These are phyloP conservation scores for Solanum rostratum DNA, from an alignment of 257 asterid species.

Conservation along the genomic window DNA sequence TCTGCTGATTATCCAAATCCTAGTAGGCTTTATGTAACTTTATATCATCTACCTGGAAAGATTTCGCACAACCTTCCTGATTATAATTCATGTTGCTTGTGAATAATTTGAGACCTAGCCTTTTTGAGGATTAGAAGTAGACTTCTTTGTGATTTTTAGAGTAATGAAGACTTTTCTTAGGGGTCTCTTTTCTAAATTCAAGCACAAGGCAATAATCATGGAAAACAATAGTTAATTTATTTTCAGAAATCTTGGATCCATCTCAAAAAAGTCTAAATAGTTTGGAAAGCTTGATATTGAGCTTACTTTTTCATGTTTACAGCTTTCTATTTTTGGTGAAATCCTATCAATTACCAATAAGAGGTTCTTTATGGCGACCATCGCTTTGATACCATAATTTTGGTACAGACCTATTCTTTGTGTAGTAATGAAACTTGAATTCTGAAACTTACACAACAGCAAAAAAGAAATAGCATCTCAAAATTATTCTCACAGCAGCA, in stretches of 20 bases:
- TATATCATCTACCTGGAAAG: not conserved
- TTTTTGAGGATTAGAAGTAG: not conserved
- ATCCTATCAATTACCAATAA: not conserved
- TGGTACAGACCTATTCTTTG: not conserved
- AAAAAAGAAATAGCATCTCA: not conserved
- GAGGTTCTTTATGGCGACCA: not conserved
- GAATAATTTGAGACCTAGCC: not conserved
- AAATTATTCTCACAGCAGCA: not conserved
- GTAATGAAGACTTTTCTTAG: not conserved
- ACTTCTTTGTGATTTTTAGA: not conserved
- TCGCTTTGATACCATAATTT: not conserved
- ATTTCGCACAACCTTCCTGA: not conserved
- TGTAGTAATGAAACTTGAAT: not conserved
- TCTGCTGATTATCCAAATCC: not conserved
- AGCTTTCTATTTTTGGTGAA: not conserved
- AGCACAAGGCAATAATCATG: not conserved
- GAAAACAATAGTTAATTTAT: not conserved
- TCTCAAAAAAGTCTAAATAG: not conserved
- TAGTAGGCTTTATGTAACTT: not conserved
- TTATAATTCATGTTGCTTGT: not conserved
- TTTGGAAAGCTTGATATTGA: not conserved
- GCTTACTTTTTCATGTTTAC: not conserved
- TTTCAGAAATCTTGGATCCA: not conserved
- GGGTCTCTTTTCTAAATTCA: not conserved
- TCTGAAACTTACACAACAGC: not conserved